Percentiles rank a stretch among this genome's conserved stretches.
Evolutionary conservation across 306 rosid genomes (phyloP).

Genomic region (Inga leiocalycina): DNA sequence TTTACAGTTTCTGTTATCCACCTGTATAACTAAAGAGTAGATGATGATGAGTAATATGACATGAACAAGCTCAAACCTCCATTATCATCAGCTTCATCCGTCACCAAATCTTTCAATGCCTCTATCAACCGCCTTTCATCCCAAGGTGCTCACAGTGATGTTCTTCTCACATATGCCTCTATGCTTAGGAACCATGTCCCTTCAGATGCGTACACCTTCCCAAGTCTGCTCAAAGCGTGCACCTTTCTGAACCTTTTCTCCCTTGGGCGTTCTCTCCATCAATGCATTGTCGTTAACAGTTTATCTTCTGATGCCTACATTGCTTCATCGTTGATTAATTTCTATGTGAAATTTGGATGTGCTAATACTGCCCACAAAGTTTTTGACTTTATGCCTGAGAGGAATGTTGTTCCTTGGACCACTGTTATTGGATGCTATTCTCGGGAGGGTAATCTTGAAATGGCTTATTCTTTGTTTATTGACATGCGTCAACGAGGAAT

Average conservation of each 20-base stretch:
- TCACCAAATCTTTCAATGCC: constrained; percentile 54
- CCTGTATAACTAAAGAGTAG: neutral
- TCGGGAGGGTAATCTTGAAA: constrained; percentile 30
- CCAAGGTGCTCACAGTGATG: constrained; percentile 59
- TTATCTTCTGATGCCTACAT: constrained; percentile 60
- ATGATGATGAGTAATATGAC: neutral
- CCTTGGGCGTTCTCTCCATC: constrained; percentile 58
- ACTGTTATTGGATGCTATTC: constrained; percentile 76
- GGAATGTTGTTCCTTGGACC: constrained; percentile 82
- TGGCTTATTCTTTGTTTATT: constrained; percentile 49
- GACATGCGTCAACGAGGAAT: constrained; percentile 57
- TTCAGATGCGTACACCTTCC: constrained; percentile 70
- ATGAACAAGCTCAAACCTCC: constrained; percentile 48
- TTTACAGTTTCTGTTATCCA: neutral
- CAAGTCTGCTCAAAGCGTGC: constrained; percentile 75
- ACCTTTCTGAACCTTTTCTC: constrained; percentile 49
- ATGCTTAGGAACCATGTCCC: constrained; percentile 59
- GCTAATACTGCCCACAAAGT: constrained; percentile 51
- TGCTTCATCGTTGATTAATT: constrained; percentile 61
- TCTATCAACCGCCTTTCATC: constrained; percentile 62
- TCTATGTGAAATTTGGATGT: constrained; percentile 54
- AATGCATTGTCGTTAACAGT: constrained; percentile 48
- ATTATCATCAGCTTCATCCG: constrained; percentile 35
- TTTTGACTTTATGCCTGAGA: constrained; percentile 64
- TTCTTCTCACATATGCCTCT: constrained; percentile 49